These are phyloP conservation scores for Ophiostoma tasmaniense DNA, from an alignment of 2,329 filamentous ascomycete genomes.

Conservation along the genomic window DNA sequence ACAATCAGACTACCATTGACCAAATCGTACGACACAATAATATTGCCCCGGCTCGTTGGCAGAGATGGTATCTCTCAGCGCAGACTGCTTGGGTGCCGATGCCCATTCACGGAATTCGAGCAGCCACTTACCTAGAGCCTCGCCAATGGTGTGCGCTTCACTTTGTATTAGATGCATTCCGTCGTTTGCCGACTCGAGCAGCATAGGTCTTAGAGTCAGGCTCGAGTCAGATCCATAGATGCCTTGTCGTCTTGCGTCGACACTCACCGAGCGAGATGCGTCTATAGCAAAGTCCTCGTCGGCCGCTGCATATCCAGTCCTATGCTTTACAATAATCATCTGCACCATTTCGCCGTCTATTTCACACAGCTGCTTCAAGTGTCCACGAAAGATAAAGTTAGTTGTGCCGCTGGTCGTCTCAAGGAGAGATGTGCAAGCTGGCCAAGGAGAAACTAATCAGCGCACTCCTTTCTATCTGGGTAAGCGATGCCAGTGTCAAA, in stretches of 20 bases:
- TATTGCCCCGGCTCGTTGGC: slow-evolving; percentile 23
- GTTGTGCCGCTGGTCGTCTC: neutral
- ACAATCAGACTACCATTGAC: neutral
- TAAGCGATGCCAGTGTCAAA: neutral
- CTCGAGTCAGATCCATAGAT: neutral
- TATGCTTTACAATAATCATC: neutral
- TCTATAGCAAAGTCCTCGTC: neutral
- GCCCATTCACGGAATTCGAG: neutral
- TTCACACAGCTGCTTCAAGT: neutral
- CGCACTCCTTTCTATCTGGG: neutral
- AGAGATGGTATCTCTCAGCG: slow-evolving; percentile 20
- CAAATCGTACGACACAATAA: neutral
- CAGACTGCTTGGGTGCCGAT: slow-evolving; percentile 14
- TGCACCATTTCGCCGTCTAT: neutral
- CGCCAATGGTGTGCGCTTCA: neutral
- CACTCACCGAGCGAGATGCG: neutral
- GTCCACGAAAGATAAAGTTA: neutral
- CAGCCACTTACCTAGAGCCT: neutral
- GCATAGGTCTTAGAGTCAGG: neutral
- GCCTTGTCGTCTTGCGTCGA: neutral
- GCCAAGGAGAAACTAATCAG: neutral
- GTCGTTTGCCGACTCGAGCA: slow-evolving; percentile 25
- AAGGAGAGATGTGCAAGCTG: neutral
- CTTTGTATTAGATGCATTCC: no score
- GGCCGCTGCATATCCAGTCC: neutral